Evolutionary conservation across 2,329 filamentous ascomycete species (phyloP).

Genomic region (Ramularia collo-cygni): DNA sequence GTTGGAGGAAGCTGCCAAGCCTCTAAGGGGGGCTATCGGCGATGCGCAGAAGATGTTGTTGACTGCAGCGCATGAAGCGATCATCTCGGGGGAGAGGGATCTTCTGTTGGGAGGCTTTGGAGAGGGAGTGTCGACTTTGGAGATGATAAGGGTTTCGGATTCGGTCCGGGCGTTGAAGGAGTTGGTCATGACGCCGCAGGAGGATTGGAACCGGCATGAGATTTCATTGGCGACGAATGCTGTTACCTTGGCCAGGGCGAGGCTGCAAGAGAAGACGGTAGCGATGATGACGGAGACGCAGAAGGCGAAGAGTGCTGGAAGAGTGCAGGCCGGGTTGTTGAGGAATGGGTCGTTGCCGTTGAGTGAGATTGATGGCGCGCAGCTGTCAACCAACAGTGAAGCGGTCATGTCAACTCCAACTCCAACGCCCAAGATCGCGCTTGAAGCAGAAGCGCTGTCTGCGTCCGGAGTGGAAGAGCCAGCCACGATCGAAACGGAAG

Average conservation of each 20-base stretch:
- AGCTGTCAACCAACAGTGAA: no score
- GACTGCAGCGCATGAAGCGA: conserved; percentile 30
- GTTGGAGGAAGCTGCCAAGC: conserved; percentile 18
- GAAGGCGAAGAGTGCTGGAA: conserved; percentile 9
- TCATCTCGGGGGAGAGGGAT: conserved; percentile 31
- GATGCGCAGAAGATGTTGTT: conserved; percentile 25
- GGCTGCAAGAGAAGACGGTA: conserved; percentile 20
- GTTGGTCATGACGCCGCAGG: conserved; percentile 27
- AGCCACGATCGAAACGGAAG: no score
- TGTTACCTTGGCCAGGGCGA: conserved; percentile 22
- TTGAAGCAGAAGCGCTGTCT: no score
- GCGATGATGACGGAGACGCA: conserved; percentile 8
- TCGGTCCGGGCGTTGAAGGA: conserved; percentile 23
- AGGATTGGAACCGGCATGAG: conserved; percentile 25
- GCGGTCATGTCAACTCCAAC: no score
- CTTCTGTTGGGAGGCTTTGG: conserved; percentile 18
- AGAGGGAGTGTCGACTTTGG: conserved; percentile 8
- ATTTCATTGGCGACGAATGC: conserved; percentile 25
- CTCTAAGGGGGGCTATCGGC: conserved; percentile 20
- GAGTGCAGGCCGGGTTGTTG: conserved; percentile 7
- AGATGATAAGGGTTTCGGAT: conserved; percentile 21
- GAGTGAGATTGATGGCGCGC: no score
- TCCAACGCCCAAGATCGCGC: no score
- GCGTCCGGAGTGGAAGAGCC: no score
- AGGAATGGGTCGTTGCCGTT: no score